These are phyloP conservation scores for Cryphonectria japonica DNA, from an alignment of 2,329 filamentous ascomycete genomes.

Conservation along the genomic window DNA sequence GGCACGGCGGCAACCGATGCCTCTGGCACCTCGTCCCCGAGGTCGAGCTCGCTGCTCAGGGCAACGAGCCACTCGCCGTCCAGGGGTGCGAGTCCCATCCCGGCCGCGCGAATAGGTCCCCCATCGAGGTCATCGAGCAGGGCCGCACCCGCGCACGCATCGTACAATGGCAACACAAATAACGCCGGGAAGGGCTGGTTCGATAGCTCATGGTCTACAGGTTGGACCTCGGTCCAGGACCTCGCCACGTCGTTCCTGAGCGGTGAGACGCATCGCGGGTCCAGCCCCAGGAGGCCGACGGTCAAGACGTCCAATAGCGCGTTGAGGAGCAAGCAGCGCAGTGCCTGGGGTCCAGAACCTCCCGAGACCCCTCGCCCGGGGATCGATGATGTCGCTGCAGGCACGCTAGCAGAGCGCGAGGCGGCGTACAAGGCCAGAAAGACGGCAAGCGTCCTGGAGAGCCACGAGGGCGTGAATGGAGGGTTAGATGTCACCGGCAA, in stretches of 20 bases:
- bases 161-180: conserved; percentile 19
- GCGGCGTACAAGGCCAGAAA: conserved; percentile 58
- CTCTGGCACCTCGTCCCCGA: conserved; percentile 33
- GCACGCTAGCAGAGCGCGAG: conserved; percentile 57
- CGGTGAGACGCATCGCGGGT: conserved; percentile 37
- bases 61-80: conserved; percentile 39
- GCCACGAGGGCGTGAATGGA: conserved; percentile 62
- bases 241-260: conserved; percentile 53
- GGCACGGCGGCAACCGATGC: conserved; percentile 40
- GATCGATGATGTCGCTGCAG: conserved; percentile 56
- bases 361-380: conserved; percentile 43
- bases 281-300: conserved; percentile 38
- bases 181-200: conserved; percentile 47
- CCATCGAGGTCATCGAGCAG: conserved; percentile 34
- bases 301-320: conserved; percentile 37
- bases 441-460: conserved; percentile 64
- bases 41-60: conserved; percentile 36
- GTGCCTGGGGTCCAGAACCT: conserved; percentile 57
- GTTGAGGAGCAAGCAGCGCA: conserved; percentile 34
- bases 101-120: conserved; percentile 44
- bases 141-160: conserved; percentile 13
- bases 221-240: conserved; percentile 60
- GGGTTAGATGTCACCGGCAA: conserved; percentile 58
- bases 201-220: conserved; percentile 56
- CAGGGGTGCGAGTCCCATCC: conserved; percentile 52